Evolutionary conservation across 2,329 filamentous ascomycete genomes (phyloP).

Genomic region (Fusarium sp.): DNA sequence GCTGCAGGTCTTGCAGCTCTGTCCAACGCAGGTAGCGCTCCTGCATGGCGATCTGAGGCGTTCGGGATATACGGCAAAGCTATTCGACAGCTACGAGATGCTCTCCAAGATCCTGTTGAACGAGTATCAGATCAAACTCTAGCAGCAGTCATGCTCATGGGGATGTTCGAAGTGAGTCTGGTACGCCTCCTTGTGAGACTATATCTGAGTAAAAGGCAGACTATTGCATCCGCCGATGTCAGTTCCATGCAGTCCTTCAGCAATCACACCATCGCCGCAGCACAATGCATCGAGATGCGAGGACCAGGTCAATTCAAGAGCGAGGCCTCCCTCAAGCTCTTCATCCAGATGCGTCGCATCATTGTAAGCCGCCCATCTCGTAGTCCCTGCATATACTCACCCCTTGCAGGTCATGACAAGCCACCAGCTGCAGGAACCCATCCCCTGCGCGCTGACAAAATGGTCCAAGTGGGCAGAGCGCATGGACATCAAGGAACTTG

Average conservation of each 20-base stretch:
- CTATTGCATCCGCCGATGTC: slow-evolving; percentile 27
- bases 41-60: slow-evolving; percentile 25
- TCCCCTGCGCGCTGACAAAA: slow-evolving; percentile 29
- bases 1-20: slow-evolving; percentile 38
- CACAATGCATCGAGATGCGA: slow-evolving; percentile 36
- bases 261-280: slow-evolving; percentile 37
- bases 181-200: not conserved
- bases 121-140: slow-evolving; percentile 34
- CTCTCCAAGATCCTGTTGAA: slow-evolving; percentile 19
- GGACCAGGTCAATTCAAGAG: slow-evolving; percentile 33
- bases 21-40: slow-evolving; percentile 29
- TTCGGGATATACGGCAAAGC: slow-evolving; percentile 31
- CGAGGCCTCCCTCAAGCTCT: slow-evolving; percentile 21
- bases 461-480: slow-evolving; percentile 35
- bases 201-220: not conserved
- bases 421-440: slow-evolving; percentile 39
- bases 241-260: slow-evolving; percentile 35
- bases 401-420: slow-evolving; percentile 29
- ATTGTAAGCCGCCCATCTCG: slow-evolving; percentile 16
- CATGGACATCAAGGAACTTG: not conserved
- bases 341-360: slow-evolving; percentile 34
- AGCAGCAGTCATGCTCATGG: slow-evolving; percentile 37
- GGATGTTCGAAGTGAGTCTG: slow-evolving; percentile 28
- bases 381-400: not conserved
- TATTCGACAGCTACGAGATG: slow-evolving; percentile 18